These are phyloP conservation scores for Metschnikowia lochheadii DNA, from an alignment of 805 yeast species.

Conservation along the genomic window DNA sequence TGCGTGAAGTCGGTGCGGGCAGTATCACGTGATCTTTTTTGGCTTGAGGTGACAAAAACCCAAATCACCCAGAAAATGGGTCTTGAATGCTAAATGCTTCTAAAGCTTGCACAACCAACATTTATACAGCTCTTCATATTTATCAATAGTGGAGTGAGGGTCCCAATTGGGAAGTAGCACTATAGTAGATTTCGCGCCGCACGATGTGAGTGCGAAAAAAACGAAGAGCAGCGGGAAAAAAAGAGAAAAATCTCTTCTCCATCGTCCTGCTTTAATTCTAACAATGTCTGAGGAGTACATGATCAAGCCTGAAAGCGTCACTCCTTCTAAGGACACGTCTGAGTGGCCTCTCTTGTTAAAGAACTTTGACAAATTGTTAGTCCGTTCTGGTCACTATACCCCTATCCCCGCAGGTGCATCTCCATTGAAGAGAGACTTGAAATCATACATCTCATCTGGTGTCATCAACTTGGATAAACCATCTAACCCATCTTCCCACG, in stretches of 20 bases:
- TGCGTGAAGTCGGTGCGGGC: conserved; percentile 34
- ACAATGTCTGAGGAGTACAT: conserved; percentile 64
- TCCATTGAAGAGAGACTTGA: conserved; percentile 90
- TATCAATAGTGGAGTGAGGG: neutral
- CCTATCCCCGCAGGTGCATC: conserved; percentile 96
- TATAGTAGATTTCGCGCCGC: conserved; percentile 23
- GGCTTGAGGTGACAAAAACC: conserved; percentile 35
- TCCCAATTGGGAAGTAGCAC: conserved; percentile 7
- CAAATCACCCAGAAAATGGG: conserved; percentile 27
- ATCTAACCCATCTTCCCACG: conserved; percentile 97
- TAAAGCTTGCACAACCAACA: neutral
- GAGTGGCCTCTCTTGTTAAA: conserved; percentile 95
- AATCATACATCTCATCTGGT: conserved; percentile 87
- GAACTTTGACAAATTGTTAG: conserved; percentile 88
- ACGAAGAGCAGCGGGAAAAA: conserved; percentile 7
- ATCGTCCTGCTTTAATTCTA: conserved; percentile 5
- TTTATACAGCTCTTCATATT: neutral
- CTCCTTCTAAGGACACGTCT: conserved; percentile 79
- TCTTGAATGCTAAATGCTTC: conserved; percentile 13
- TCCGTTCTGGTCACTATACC: conserved; percentile 95
- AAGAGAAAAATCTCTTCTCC: conserved; percentile 9
- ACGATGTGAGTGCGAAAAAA: conserved; percentile 23
- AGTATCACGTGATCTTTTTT: conserved; percentile 38
- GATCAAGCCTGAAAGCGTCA: conserved; percentile 83
- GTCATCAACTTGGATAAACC: conserved; percentile 97